phyloP scores from a whole-genome alignment of 441 rosid genomes.

The Gossypium gossypioides region DNA sequence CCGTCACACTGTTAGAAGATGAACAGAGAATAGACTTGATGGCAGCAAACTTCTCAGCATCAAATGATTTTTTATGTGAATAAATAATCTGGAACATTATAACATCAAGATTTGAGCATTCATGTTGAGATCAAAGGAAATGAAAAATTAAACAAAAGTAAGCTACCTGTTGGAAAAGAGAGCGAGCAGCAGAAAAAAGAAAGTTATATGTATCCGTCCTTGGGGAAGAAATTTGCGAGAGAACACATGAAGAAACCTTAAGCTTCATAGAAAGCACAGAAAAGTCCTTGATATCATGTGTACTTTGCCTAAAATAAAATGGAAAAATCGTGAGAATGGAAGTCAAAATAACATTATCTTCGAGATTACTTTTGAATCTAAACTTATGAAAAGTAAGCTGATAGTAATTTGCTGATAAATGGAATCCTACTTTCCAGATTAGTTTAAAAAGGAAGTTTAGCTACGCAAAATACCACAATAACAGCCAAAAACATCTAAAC shows the following conservation, averaged over 20 bases:
- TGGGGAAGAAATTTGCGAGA: conserved; percentile 46
- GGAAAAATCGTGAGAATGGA: conserved; percentile 1
- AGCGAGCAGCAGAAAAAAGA: conserved; percentile 51
- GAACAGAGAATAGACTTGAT: conserved; percentile 48
- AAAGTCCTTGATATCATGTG: conserved; percentile 51
- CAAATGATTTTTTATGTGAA: conserved; percentile 60
- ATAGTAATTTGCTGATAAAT: neutral
- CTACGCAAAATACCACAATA: neutral
- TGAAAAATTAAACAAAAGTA: conserved; percentile 9
- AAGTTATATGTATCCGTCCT: conserved; percentile 28
- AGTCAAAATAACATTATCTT: neutral
- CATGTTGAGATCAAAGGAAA: neutral
- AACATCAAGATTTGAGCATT: conserved; percentile 12
- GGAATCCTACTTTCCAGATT: neutral
- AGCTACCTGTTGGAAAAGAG: conserved; percentile 65
- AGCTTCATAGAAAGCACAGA: conserved; percentile 36
- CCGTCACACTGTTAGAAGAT: conserved; percentile 35
- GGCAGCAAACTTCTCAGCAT: conserved; percentile 41
- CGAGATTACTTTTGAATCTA: neutral
- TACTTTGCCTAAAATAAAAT: conserved; percentile 33
- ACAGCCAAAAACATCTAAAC: neutral
- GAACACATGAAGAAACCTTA: conserved; percentile 42
- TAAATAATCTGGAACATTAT: conserved; percentile 48
- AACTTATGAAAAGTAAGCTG: neutral
- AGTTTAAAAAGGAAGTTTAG: neutral